These are phyloP conservation scores for Alloteropsis semialata DNA, from an alignment of 176 grass and related monocot genomes.

Conservation along the genomic window DNA sequence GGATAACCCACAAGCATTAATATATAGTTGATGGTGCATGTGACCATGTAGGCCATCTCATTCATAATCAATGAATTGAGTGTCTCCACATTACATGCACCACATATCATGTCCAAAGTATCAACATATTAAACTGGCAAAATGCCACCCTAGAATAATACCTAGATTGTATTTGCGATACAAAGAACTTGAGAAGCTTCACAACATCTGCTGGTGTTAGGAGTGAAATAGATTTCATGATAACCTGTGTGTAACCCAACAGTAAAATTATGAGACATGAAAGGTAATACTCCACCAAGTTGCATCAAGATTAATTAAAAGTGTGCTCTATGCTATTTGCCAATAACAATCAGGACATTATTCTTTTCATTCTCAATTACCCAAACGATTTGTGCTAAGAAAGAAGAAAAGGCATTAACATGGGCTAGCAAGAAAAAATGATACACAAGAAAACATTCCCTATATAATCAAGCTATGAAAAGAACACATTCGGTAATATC, in stretches of 20 bases:
- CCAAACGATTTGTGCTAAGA: background rate
- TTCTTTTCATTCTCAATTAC: too few relatives aligned
- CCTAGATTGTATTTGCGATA: constrained; percentile 71
- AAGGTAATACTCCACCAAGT: background rate
- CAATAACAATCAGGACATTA: background rate
- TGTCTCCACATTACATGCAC: background rate
- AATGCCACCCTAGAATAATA: constrained; percentile 23
- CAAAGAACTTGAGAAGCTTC: constrained; percentile 82
- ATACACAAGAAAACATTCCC: background rate
- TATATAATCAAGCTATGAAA: background rate
- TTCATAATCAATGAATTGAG: background rate
- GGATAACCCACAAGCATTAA: background rate
- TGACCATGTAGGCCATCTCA: background rate
- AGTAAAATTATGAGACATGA: constrained; percentile 29
- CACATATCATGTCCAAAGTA: background rate
- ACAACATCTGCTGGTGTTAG: constrained; percentile 68
- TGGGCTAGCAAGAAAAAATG: constrained; percentile 1
- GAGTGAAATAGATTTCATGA: constrained; percentile 74
- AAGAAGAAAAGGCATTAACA: constrained; percentile 20
- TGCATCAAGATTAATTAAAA: background rate
- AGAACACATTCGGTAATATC: background rate
- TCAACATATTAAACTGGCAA: constrained; percentile 19
- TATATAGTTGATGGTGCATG: background rate
- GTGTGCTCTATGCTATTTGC: background rate
- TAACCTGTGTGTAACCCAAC: constrained; percentile 55